A percentile compares a stretch with the other conserved stretches of the same genome.
These are phyloP conservation scores for Cyclospora cayetanensis DNA, from an alignment of 169 alveolate species.

Conservation along the genomic window DNA sequence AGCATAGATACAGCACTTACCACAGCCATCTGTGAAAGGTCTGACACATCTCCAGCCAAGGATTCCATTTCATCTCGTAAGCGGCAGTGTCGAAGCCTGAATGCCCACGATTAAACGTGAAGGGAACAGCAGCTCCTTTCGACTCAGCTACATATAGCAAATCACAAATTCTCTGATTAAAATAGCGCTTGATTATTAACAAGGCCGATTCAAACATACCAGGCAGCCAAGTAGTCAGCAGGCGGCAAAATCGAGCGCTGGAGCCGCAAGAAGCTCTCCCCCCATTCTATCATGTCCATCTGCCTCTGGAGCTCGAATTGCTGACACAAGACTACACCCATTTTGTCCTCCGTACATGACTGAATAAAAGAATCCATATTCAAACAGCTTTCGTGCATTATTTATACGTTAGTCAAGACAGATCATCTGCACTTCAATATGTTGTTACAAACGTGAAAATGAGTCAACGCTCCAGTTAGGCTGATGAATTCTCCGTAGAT, in stretches of 20 bases:
- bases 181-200: no score
- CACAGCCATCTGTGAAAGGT: constrained; percentile 27
- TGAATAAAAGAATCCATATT: neutral
- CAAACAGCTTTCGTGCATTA: no score
- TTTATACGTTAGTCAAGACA: no score
- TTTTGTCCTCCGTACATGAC: constrained; percentile 80
- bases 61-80: constrained; percentile 51
- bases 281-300: constrained; percentile 82
- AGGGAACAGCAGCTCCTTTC: no score
- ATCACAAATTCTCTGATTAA: no score
- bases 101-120: no score
- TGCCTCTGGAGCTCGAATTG: constrained; percentile 82
- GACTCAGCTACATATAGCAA: no score
- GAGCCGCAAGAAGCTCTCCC: constrained; percentile 80
- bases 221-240: constrained; percentile 85
- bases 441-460: no score
- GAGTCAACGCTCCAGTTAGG: neutral
- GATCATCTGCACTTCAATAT: no score
- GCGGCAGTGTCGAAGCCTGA: constrained; percentile 66
- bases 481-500: neutral
- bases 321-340: constrained; percentile 81
- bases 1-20: no score
- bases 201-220: constrained; percentile 76
- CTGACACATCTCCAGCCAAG: constrained; percentile 22
- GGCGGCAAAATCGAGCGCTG: constrained; percentile 84